Evolutionary conservation across 2,329 filamentous ascomycete genomes (phyloP).

Genomic region (Colletotrichum navitas): DNA sequence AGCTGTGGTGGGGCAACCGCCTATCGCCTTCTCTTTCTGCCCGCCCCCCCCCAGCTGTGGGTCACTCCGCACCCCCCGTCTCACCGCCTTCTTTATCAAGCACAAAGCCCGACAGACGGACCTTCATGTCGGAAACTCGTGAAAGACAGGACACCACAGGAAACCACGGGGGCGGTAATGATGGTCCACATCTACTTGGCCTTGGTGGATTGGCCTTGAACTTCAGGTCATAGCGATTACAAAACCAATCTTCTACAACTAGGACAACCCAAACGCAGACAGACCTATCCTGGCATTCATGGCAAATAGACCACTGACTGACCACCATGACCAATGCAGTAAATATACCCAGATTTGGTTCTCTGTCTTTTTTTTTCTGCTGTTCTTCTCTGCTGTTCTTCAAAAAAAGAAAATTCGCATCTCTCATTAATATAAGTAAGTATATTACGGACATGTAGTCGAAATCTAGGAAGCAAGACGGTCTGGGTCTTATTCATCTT

Average conservation of each 20-base stretch:
- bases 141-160: too few relatives aligned
- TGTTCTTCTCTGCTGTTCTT: not conserved
- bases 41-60: not conserved
- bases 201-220: too few relatives aligned
- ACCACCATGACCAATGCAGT: not conserved
- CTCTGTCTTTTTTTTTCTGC: not conserved
- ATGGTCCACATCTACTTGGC: too few relatives aligned
- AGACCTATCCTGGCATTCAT: not conserved
- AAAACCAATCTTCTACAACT: too few relatives aligned
- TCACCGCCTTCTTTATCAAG: conserved; percentile 1
- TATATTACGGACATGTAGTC: conserved; percentile 6
- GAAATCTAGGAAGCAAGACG: not conserved
- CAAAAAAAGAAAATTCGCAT: not conserved
- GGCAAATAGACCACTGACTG: too few relatives aligned
- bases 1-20: conserved; percentile 49
- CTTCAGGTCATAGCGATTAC: too few relatives aligned
- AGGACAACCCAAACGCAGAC: not conserved
- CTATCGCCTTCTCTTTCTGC: conserved; percentile 8
- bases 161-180: too few relatives aligned
- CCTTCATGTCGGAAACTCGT: too few relatives aligned
- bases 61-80: not conserved
- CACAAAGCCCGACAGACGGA: not conserved
- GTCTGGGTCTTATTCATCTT: conserved; percentile 3
- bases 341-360: not conserved
- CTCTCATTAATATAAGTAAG: conserved; percentile 27